Percentiles rank a stretch among this genome's conserved stretches.
phyloP scores from a whole-genome alignment of 495 filamentous ascomycete genomes.

The Trichoderma asperelloides region DNA sequence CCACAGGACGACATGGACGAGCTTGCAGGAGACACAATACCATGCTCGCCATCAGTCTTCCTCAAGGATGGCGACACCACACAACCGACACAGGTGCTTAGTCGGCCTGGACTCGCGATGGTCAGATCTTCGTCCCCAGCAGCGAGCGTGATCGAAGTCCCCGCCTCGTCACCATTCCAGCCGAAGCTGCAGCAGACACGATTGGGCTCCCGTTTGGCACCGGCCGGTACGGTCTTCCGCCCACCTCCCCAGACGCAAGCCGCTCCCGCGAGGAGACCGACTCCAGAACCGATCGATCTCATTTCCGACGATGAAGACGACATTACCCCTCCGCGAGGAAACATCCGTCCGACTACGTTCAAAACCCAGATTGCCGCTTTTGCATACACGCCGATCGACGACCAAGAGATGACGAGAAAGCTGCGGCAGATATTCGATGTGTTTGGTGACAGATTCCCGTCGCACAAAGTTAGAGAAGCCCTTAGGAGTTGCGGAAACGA shows the following conservation, averaged over 20 bases:
- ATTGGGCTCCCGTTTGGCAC: conserved; percentile 59
- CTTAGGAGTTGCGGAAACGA: background rate
- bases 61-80: conserved; percentile 27
- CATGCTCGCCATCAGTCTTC: conserved; percentile 23
- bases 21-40: conserved; percentile 20
- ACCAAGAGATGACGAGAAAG: conserved; percentile 10
- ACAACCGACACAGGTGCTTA: conserved; percentile 59
- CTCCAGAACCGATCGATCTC: conserved; percentile 19
- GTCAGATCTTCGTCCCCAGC: conserved; percentile 23
- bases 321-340: background rate
- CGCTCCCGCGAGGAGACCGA: background rate
- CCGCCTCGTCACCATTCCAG: conserved; percentile 67
- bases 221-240: conserved; percentile 64
- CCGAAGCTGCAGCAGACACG: conserved; percentile 19
- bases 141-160: conserved; percentile 63
- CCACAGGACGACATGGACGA: conserved; percentile 17
- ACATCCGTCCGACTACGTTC: conserved; percentile 12
- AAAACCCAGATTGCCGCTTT: conserved; percentile 5
- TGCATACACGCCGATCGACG: conserved; percentile 10
- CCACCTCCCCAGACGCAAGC: conserved; percentile 31
- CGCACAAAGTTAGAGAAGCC: background rate
- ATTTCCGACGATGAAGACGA: conserved; percentile 23
- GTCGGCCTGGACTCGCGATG: conserved; percentile 13
- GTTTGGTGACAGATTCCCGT: background rate
- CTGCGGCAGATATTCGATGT: conserved; percentile 8